Evolutionary conservation across 208 protist genomes (phyloP), one percentile per base, ranked within the genome.

Genomic region (Wallacemonas collosoma): DNA sequence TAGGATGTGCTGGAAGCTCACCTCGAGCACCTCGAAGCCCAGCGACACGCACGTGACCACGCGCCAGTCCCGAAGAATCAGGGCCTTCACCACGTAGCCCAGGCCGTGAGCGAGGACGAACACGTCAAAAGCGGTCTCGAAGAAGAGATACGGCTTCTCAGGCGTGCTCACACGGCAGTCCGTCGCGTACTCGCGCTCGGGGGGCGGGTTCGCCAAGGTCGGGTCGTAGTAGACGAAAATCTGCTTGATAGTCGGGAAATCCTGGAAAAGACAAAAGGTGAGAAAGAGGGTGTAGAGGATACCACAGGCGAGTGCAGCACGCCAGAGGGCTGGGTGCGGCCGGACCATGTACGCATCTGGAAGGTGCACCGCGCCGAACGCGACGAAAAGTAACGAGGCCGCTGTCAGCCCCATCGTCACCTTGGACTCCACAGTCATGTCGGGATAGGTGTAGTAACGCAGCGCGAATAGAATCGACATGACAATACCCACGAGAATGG

Each of bases 311-410:
- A 98, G 87, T 6, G 98, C 89, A 1, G 87, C 61, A 14, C 98
- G 87, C 98, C 98, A 99, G 40, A 99, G 73, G 48, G 82, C 86
- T 38, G 98, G 98, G 82, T 99, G 98, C 35, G 98, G 98, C n/a
- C 98, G 87, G 45, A 96, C 81, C 66, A 99, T 87, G 12, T 96
- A 74, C 35, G 92, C 93, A 83, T 99, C 93, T 14, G 90, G 88
- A 45, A 98, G 83, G 67, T 98, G 87, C 68, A 98, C 73, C n/a
- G 88, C 76, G 54, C 91, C 93, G 83, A 98, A 98, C 39, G 90
- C 86, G 48, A 98, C 73, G 65, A 98, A 98, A 11, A 90, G 81
- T 41, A 94, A 71, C 12, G 72, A 71, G 7, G 84, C 83, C 6
- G 91, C 95, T 8, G 57, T 71, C 35, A 94, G 80, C 2, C 93